Evolutionary conservation across 2,329 filamentous ascomycete species (phyloP).

Genomic region (Ophiostoma sp.): DNA sequence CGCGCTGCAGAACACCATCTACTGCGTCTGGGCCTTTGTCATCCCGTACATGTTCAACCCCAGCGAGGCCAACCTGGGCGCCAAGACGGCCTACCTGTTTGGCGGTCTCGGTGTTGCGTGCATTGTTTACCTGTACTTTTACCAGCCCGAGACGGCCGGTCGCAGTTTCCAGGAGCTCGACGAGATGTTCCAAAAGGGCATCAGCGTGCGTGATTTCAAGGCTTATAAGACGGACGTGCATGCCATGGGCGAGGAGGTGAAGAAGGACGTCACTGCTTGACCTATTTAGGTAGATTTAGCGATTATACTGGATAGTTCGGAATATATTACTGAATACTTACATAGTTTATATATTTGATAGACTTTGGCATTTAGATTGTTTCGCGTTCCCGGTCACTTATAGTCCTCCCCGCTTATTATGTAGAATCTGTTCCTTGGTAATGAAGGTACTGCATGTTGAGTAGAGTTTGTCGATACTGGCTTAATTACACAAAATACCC

Average conservation of each 20-base stretch:
- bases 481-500: no score
- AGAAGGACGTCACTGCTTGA: neutral
- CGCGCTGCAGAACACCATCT: constrained; percentile 33
- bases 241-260: constrained; percentile 8
- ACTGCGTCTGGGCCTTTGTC: constrained; percentile 26
- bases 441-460: no score
- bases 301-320: neutral
- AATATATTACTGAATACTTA: neutral
- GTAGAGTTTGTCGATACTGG: no score
- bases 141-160: constrained; percentile 43
- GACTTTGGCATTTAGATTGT: no score
- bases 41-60: constrained; percentile 28
- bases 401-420: no score
- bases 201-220: constrained; percentile 12
- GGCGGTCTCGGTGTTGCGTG: constrained; percentile 32
- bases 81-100: constrained; percentile 37
- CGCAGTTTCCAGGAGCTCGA: constrained; percentile 47
- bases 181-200: constrained; percentile 36
- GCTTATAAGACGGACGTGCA: neutral
- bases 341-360: no score
- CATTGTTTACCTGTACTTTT: constrained; percentile 39
- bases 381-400: no score
- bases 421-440: no score
- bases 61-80: constrained; percentile 32
- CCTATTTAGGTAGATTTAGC: neutral